A percentile compares a stretch with the other conserved stretches of the same genome.
phyloP scores from a whole-genome alignment of 2,329 filamentous ascomycete genomes.

The Biscogniauxia mediterranea region DNA sequence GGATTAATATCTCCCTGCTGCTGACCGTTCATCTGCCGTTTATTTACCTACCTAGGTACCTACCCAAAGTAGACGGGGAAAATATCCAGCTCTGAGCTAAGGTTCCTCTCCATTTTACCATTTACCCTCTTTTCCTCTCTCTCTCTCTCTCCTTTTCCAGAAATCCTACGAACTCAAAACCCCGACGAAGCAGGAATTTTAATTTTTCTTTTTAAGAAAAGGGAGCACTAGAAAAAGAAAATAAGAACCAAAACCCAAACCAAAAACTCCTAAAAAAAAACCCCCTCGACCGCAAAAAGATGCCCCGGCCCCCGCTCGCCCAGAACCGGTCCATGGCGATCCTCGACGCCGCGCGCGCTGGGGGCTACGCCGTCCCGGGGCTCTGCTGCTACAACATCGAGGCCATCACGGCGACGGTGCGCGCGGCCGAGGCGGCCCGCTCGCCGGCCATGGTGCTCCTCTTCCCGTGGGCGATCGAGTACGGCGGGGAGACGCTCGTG shows the following conservation, averaged over 20 bases:
- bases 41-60: too few relatives aligned
- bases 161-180: too few relatives aligned
- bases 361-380: constrained; percentile 58
- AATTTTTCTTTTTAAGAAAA: too few relatives aligned
- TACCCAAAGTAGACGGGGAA: too few relatives aligned
- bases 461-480: constrained; percentile 72
- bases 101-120: too few relatives aligned
- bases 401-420: constrained; percentile 66
- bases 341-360: constrained; percentile 52
- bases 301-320: constrained; percentile 38
- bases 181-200: too few relatives aligned
- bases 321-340: constrained; percentile 54
- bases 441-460: constrained; percentile 70
- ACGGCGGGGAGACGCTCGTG: constrained; percentile 57
- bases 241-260: not conserved
- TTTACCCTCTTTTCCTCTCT: too few relatives aligned
- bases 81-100: too few relatives aligned
- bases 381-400: constrained; percentile 69
- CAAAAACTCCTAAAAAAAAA: constrained; percentile 1
- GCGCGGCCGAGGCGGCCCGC: constrained; percentile 64
- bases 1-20: too few relatives aligned
- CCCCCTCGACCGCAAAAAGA: constrained; percentile 20
- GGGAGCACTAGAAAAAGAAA: too few relatives aligned
- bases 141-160: too few relatives aligned
- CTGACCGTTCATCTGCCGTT: too few relatives aligned